phyloP scores from a whole-genome alignment of 139 green algal species.

The Chlamydomonas sphaeroides region DNA sequence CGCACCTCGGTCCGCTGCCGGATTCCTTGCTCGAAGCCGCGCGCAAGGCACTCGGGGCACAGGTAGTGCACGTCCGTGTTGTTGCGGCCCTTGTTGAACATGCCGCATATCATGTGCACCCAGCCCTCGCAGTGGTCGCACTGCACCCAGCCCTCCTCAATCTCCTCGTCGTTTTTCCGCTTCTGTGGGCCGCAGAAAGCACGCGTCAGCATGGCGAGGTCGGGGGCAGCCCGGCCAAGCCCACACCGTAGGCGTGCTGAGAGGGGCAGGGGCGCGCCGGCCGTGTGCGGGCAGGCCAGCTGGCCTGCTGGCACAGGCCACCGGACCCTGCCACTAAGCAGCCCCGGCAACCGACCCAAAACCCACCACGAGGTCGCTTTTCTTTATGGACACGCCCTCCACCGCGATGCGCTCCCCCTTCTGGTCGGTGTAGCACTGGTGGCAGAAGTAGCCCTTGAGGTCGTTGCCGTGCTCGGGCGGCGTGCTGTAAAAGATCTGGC shows the following conservation, averaged over 20 bases:
- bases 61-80: constrained; percentile 87
- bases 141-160: constrained; percentile 95
- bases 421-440: constrained; percentile 78
- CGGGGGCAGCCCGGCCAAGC: no score
- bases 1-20: constrained; percentile 63
- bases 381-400: constrained; percentile 55
- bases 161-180: constrained; percentile 94
- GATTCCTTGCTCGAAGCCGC: constrained; percentile 57
- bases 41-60: constrained; percentile 91
- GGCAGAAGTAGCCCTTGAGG: constrained; percentile 81
- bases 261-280: no score
- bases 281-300: no score
- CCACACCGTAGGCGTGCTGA: no score
- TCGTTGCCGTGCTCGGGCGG: constrained; percentile 42
- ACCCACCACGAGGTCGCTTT: constrained; percentile 43
- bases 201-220: no score
- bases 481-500: constrained; percentile 79
- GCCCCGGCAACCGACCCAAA: no score
- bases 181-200: constrained; percentile 72
- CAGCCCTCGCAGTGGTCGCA: constrained; percentile 96
- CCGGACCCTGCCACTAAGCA: no score
- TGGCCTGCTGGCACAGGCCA: no score
- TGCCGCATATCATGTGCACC: constrained; percentile 96
- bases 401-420: constrained; percentile 74
- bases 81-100: constrained; percentile 98